Evolutionary conservation across 169 alveolate species (phyloP).

Genomic region (Cytauxzoon felis): DNA sequence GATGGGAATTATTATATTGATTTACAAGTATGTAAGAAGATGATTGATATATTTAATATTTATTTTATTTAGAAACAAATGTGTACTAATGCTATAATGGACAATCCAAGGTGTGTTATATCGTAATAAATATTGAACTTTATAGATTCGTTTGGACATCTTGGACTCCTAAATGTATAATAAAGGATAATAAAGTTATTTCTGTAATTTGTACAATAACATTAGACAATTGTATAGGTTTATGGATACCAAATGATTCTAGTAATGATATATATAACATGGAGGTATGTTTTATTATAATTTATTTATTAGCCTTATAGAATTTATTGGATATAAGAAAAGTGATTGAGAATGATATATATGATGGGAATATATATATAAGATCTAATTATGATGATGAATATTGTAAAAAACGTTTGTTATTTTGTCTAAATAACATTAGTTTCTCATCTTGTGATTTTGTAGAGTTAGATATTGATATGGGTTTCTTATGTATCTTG

Average conservation of each 20-base stretch:
- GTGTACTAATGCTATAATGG: slow-evolving; percentile 12
- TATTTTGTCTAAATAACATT: not conserved
- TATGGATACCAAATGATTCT: slow-evolving; percentile 39
- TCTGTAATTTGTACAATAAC: slow-evolving; percentile 39
- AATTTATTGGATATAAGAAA: slow-evolving; percentile 39
- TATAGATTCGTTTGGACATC: slow-evolving; percentile 34
- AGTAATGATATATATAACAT: slow-evolving; percentile 18
- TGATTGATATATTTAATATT: not conserved
- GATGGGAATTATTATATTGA: not conserved
- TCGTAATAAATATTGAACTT: not conserved
- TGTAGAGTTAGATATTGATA: not conserved
- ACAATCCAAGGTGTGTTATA: slow-evolving; percentile 21
- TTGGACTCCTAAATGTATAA: slow-evolving; percentile 47
- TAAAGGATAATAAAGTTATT: not conserved
- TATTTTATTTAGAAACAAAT: slow-evolving; percentile 5
- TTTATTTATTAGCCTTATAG: slow-evolving; percentile 7
- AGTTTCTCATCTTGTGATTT: slow-evolving; percentile 44
- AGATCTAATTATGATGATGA: not conserved
- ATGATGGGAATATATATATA: not conserved
- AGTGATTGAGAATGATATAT: not conserved
- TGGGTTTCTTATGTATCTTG: slow-evolving; percentile 28
- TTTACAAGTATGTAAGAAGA: not conserved
- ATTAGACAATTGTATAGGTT: slow-evolving; percentile 22
- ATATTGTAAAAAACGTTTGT: not conserved
- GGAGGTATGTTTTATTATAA: slow-evolving; percentile 23